Percentiles rank a stretch among this genome's conserved stretches.
Evolutionary conservation across 345 rosid genomes (phyloP).

Genomic region (Geranium rotundifolium): DNA sequence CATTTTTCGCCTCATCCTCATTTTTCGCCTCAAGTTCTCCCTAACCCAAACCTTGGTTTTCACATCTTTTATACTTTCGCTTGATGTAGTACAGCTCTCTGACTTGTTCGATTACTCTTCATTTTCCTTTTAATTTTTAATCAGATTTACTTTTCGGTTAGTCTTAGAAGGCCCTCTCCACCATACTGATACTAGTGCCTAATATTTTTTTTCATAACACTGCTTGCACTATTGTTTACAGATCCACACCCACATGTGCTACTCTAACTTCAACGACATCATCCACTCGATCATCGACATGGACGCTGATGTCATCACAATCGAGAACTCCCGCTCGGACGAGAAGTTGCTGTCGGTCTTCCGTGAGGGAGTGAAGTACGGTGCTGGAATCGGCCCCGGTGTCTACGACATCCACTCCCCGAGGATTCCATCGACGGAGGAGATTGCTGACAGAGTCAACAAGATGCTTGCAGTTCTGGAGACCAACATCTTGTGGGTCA

Average conservation of each 20-base stretch:
- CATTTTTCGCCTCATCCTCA: no score
- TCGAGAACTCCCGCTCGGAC: conserved; percentile 96
- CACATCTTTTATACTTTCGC: no score
- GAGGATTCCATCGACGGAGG: conserved; percentile 84
- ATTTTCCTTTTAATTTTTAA: no score
- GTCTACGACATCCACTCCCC: conserved; percentile 97
- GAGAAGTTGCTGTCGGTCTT: conserved; percentile 94
- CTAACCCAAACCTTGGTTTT: no score
- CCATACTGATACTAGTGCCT: no score
- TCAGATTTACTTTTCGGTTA: no score
- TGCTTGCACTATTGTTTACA: no score
- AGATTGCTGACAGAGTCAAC: conserved; percentile 85
- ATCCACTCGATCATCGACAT: conserved; percentile 92
- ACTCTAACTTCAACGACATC: conserved; percentile 96
- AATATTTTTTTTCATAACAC: no score
- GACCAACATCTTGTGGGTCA: conserved; percentile 87
- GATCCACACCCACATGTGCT: conserved; percentile 99
- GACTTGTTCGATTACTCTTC: no score
- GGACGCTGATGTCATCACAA: conserved; percentile 97
- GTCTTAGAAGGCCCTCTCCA: no score
- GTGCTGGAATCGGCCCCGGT: conserved; percentile 96
- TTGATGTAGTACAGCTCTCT: no score
- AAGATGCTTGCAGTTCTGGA: conserved; percentile 95
- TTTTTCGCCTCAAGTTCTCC: no score
- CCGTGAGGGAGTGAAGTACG: conserved; percentile 98